A percentile compares a stretch with the other conserved stretches of the same genome.
phyloP scores from a whole-genome alignment of 148 eudicot species.

The Rhododendron henanense region DNA sequence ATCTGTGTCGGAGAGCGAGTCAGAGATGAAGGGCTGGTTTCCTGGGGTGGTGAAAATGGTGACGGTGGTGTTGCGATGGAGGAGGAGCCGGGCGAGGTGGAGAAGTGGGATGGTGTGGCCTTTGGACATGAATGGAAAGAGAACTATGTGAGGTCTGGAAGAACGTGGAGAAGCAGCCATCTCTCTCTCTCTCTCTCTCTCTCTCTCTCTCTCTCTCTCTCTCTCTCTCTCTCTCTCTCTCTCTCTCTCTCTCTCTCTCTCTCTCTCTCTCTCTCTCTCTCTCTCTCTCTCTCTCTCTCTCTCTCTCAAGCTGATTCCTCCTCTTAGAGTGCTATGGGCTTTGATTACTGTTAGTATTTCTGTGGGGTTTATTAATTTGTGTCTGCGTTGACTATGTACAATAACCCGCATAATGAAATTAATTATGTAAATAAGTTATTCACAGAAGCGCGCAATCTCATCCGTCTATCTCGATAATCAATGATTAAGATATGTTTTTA shows the following conservation, averaged over 20 bases:
- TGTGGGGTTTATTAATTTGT: neutral
- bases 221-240: too few relatives aligned
- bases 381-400: too few relatives aligned
- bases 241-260: neutral
- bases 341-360: neutral
- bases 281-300: neutral
- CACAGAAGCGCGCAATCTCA: too few relatives aligned
- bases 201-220: too few relatives aligned
- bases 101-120: conserved; percentile 79
- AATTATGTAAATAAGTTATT: too few relatives aligned
- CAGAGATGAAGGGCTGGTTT: conserved; percentile 47
- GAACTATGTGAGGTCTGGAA: neutral
- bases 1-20: conserved; percentile 25
- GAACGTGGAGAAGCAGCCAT: neutral
- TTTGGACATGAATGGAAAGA: conserved; percentile 88
- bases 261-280: neutral
- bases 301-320: neutral
- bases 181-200: neutral
- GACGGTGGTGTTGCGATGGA: neutral
- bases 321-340: neutral
- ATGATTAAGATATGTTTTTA: too few relatives aligned
- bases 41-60: conserved; percentile 44
- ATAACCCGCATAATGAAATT: too few relatives aligned
- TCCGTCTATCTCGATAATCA: rapidly evolving
- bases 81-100: neutral